Conservation (phyloP, 495 filamentous ascomycete species). For the Rhizodiscina lignyota region DNA sequence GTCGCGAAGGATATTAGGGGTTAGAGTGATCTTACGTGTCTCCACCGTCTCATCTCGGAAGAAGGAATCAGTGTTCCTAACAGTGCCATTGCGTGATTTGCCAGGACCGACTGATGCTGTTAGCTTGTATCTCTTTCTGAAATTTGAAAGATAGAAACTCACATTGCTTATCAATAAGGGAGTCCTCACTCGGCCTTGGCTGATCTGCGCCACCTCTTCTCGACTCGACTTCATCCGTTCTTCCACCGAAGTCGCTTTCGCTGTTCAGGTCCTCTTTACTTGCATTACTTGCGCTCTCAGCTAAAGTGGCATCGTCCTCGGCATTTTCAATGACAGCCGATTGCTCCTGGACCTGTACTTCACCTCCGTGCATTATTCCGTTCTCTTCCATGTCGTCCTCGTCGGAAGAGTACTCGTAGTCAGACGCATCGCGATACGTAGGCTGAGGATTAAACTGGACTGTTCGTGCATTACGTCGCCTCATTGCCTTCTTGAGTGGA, state of each 20-base stretch:
- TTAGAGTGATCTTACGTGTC: constrained; percentile 93
- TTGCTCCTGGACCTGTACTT: constrained; percentile 9
- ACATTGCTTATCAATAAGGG: constrained; percentile 37
- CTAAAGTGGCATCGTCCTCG: constrained; percentile 6
- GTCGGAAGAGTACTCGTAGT: constrained; percentile 81
- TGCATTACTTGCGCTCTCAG: neutral
- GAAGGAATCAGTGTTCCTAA: constrained; percentile 85
- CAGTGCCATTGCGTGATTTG: constrained; percentile 66
- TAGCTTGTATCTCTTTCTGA: neutral
- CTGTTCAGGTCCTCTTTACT: neutral
- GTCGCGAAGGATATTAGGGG: constrained; percentile 84
- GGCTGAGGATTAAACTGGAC: constrained; percentile 60
- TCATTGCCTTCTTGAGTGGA: constrained; percentile 77
- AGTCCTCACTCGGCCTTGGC: constrained; percentile 42
- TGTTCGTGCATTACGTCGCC: constrained; percentile 70
- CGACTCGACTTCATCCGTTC: constrained; percentile 3
- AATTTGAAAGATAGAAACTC: constrained; percentile 5
- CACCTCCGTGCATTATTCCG: too few species aligned
- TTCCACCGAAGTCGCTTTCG: constrained; percentile 1
- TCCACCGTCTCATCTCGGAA: constrained; percentile 92
- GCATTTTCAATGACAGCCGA: constrained; percentile 13
- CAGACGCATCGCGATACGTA: constrained; percentile 81
- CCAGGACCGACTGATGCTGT: constrained; percentile 26
- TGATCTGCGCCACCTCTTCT: constrained; percentile 8
- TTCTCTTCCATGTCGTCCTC: constrained; percentile 48